Conservation (phyloP, 1,284 basidiomycete species). For the Apiotrichum sp. region DNA sequence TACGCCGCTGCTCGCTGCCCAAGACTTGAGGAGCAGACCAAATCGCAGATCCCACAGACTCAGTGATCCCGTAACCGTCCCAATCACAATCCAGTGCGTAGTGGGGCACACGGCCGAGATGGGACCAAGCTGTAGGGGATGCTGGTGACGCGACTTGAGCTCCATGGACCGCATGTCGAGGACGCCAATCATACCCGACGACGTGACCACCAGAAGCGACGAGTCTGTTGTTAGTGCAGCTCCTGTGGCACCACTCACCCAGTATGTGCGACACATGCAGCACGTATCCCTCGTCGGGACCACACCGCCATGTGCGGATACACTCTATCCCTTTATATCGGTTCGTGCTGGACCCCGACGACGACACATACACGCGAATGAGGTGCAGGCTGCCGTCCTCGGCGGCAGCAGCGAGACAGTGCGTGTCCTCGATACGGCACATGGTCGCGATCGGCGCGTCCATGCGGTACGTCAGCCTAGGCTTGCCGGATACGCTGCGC, state of each 20-base stretch:
- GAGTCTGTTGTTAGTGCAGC: constrained; percentile 29
- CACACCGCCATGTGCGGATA: constrained; percentile 46
- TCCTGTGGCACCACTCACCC: constrained; percentile 18
- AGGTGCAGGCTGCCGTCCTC: constrained; percentile 81
- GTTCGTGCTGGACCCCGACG: constrained; percentile 53
- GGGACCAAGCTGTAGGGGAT: constrained; percentile 78
- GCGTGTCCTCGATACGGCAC: constrained; percentile 72
- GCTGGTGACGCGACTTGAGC: constrained; percentile 65
- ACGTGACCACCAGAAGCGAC: constrained; percentile 72
- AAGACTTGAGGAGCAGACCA: constrained; percentile 77
- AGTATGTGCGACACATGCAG: constrained; percentile 28
- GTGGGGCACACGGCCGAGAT: constrained; percentile 77
- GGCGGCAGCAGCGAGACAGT: constrained; percentile 82
- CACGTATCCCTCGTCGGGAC: constrained; percentile 28
- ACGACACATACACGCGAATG: constrained; percentile 67
- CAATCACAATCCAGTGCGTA: constrained; percentile 78
- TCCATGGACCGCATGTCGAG: constrained; percentile 83
- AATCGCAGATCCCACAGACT: constrained; percentile 93
- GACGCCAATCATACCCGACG: constrained; percentile 67
- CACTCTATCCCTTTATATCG: constrained; percentile 67
- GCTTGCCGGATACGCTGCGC: constrained; percentile 56
- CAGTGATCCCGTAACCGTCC: constrained; percentile 74
- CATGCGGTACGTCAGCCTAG: constrained; percentile 37
- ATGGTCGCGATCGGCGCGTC: constrained; percentile 69
- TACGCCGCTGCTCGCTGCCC: constrained; percentile 63